Conservation (phyloP, 208 protist species). For the Naegleria fowleri region DNA sequence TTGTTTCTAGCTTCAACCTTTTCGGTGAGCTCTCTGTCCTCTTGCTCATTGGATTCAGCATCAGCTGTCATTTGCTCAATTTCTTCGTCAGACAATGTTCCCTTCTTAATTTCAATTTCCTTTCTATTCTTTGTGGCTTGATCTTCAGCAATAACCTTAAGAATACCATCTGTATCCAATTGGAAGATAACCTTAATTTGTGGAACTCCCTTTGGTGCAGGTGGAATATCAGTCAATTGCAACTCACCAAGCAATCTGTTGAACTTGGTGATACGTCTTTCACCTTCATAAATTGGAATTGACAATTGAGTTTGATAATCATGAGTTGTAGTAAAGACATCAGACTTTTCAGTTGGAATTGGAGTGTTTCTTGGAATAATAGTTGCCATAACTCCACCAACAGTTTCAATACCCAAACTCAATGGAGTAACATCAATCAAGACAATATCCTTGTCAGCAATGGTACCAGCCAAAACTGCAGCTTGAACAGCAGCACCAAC, state of each 20-base stretch:
- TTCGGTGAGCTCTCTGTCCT: slow-evolving; percentile 73
- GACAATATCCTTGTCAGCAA: slow-evolving; percentile 46
- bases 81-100: slow-evolving; percentile 83
- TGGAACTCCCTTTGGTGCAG: slow-evolving; percentile 76
- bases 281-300: slow-evolving; percentile 82
- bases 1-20: slow-evolving; percentile 81
- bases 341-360: slow-evolving; percentile 40
- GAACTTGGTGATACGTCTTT: slow-evolving; percentile 90
- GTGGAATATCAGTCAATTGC: slow-evolving; percentile 78
- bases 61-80: slow-evolving; percentile 91
- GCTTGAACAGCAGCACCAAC: slow-evolving; percentile 90
- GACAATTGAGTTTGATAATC: slow-evolving; percentile 37
- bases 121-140: slow-evolving; percentile 60
- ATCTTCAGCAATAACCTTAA: slow-evolving; percentile 78
- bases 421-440: slow-evolving; percentile 67
- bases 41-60: slow-evolving; percentile 79
- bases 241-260: slow-evolving; percentile 89
- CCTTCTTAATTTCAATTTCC: slow-evolving; percentile 87
- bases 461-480: slow-evolving; percentile 65
- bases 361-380: slow-evolving; percentile 46
- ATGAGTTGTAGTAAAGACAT: slow-evolving; percentile 38
- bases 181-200: slow-evolving; percentile 82
- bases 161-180: slow-evolving; percentile 82
- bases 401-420: slow-evolving; percentile 73
- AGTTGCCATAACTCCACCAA: slow-evolving; percentile 69